Base-by-base conservation (phyloP, 2,329 filamentous ascomycete genomes). In the Fusarium sarcochroum region DNA sequence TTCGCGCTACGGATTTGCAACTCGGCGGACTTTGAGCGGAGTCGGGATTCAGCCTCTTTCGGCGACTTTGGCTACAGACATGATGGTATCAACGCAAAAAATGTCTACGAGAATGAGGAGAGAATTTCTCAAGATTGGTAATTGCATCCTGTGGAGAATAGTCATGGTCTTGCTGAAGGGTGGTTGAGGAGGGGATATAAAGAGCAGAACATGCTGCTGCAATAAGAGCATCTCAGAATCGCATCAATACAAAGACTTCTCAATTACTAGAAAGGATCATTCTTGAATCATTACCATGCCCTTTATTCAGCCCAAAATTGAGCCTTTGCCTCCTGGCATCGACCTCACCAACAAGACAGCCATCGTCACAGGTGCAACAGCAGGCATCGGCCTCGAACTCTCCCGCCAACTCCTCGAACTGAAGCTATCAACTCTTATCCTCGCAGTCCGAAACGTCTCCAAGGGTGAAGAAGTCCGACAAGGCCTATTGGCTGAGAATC, bases 331-430 rank as follows among this genome's bases (percentile, higher is more conserved):
- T 2, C 11, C 61, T 1, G 67, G 61, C 34, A 67, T 72, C 7
- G 54, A 76, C 50, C 60, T 76, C 20, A 32, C 40, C 23, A 72
- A 72, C 32, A 68, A 78, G 44, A 79, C 76, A 1, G 72, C 79
- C 49, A 76, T 84, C 32, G 75, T 84, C 45, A 83, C 81, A 0
- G 83, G 82, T n/a, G 76, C 81, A 42, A 84, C 82, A 56, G 73
- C 73, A 6, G 82, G 83, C 3, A 72, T 85, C 0, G 82, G 82
- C 2, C 71, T 80, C 1, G 82, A 82, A 63, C 75, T 81, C 1
- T 76, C 77, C 14, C 73, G 74, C 2, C 79, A 84, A 40, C 73
- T 83, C 3, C 73, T 80, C 17, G 50, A 45, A 0, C 75, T 81
- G 3, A 76, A 78, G 2, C 63, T 79, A 6, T 70, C 73, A 1